A percentile compares a stretch with the other conserved stretches of the same genome.
phyloP scores from a whole-genome alignment of 768 basidiomycete genomes.

The Tephrocybe sp. region DNA sequence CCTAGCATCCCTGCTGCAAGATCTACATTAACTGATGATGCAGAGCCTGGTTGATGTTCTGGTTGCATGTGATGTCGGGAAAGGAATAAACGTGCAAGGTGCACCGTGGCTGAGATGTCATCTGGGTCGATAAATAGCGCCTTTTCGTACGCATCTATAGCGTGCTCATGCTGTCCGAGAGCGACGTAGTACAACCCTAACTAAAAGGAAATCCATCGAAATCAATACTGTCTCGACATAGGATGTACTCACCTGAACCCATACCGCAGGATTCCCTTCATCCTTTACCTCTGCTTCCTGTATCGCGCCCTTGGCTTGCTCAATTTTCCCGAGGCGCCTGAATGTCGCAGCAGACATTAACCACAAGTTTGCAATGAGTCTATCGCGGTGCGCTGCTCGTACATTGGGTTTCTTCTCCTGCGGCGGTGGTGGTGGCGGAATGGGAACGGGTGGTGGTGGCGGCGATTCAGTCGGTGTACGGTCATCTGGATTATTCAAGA shows the following conservation, averaged over 20 bases:
- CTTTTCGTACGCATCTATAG: slow-evolving; percentile 78
- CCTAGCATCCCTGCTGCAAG: slow-evolving; percentile 80
- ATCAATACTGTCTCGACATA: background rate
- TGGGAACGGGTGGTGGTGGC: slow-evolving; percentile 43
- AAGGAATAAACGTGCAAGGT: slow-evolving; percentile 77
- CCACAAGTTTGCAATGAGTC: slow-evolving; percentile 86
- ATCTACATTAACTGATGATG: slow-evolving; percentile 46
- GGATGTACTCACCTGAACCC: slow-evolving; percentile 73
- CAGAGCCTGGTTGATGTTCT: slow-evolving; percentile 25
- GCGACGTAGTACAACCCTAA: slow-evolving; percentile 73
- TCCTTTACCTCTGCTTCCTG: slow-evolving; percentile 93
- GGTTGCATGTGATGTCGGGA: slow-evolving; percentile 15
- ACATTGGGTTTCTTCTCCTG: slow-evolving; percentile 36
- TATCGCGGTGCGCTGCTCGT: slow-evolving; percentile 53
- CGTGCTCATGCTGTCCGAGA: slow-evolving; percentile 53
- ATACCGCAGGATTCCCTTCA: slow-evolving; percentile 83
- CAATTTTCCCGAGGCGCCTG: slow-evolving; percentile 82
- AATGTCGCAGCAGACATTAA: slow-evolving; percentile 94
- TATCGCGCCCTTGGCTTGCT: slow-evolving; percentile 87
- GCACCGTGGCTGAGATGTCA: slow-evolving; percentile 73
- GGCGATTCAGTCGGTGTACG: slow-evolving; percentile 35
- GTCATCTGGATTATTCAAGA: slow-evolving; percentile 38
- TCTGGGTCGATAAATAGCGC: slow-evolving; percentile 85
- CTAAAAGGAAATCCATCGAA: slow-evolving; percentile 32
- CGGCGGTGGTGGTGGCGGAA: slow-evolving; percentile 33